Conservation (phyloP, 345 rosid species). For the Aquilaria sinensis region DNA sequence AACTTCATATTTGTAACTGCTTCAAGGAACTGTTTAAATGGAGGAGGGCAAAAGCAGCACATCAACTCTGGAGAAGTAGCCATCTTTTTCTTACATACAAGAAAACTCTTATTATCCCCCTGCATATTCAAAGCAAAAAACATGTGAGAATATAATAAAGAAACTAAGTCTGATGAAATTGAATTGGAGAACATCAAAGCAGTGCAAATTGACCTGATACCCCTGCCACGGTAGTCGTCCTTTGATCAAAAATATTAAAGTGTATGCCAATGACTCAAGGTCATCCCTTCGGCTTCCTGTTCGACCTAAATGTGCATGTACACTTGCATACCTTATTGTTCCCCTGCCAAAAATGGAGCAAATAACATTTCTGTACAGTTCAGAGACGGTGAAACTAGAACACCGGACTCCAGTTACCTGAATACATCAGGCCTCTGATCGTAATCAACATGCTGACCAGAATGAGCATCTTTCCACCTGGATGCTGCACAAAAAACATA, state of each 20-base stretch:
- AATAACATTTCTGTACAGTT: slow-evolving; percentile 1
- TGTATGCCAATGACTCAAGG: slow-evolving; percentile 94
- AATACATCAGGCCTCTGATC: slow-evolving; percentile 97
- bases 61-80: slow-evolving; percentile 76
- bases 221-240: slow-evolving; percentile 99
- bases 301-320: slow-evolving; percentile 95
- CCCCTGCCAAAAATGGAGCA: slow-evolving; percentile 48
- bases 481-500: slow-evolving; percentile 54
- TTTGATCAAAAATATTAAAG: slow-evolving; percentile 79
- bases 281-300: slow-evolving; percentile 93
- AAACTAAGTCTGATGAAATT: background rate
- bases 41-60: slow-evolving; percentile 88
- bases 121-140: slow-evolving; percentile 23
- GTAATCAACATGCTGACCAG: slow-evolving; percentile 84
- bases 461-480: slow-evolving; percentile 73
- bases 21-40: slow-evolving; percentile 81
- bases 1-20: slow-evolving; percentile 89
- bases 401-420: slow-evolving; percentile 36
- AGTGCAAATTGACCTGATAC: slow-evolving; percentile 50
- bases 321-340: slow-evolving; percentile 91
- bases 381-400: slow-evolving; percentile 1
- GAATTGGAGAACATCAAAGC: background rate
- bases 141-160: background rate
- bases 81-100: slow-evolving; percentile 96
- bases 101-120: slow-evolving; percentile 97